Evolutionary conservation across 441 rosid genomes (phyloP), one percentile per base, ranked within the genome.

Genomic region (Viola pubescens): DNA sequence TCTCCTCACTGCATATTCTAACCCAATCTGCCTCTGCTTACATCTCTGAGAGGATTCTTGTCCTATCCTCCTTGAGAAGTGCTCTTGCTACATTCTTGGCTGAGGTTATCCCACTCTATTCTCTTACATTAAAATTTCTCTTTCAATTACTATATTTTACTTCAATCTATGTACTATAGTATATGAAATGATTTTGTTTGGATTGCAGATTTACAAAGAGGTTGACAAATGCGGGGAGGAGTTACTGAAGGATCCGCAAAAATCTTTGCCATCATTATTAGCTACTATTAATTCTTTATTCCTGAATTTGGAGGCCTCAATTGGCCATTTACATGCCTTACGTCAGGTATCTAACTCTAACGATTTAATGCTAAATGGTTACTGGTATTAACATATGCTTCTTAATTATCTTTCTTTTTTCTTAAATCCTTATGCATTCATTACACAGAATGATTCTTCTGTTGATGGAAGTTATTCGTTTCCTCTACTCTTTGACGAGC

Each of bases 41-140:
- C 67, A 83, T 92, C 68, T 75, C 72, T 9, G 87, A 83, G 71
- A 87, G 97, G 79, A 77, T 84, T 47, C 62, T 74, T 71, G 85
- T 79, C 57, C 75, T 92, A 58, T 57, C 81, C 59, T 59, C 73
- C 45, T 65, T 87, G 59, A 86, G 89, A 82, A 78, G 72, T 65
- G 80, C 79, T 3, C 80, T 89, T 37, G 92, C 97, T 71, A 75
- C 87, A 12, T 89, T 87, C 70, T 77, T 92, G 70, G 96, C 96
- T 9, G 85, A 89, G 98, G 97, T 89, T 75, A 26, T 26, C 40
- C 69, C 37, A 8, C 16, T 12, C 19, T 16, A 6, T 19, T 19
- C 5, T 19, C 5, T 19, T 8, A 19, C 54, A 6, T 8, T 8
- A 51, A 12, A 19, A 3, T 6, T 11, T 13, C 40, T 47, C 52